Conservation (phyloP, 352 stramenopile species). For the Porosira glacialis region DNA sequence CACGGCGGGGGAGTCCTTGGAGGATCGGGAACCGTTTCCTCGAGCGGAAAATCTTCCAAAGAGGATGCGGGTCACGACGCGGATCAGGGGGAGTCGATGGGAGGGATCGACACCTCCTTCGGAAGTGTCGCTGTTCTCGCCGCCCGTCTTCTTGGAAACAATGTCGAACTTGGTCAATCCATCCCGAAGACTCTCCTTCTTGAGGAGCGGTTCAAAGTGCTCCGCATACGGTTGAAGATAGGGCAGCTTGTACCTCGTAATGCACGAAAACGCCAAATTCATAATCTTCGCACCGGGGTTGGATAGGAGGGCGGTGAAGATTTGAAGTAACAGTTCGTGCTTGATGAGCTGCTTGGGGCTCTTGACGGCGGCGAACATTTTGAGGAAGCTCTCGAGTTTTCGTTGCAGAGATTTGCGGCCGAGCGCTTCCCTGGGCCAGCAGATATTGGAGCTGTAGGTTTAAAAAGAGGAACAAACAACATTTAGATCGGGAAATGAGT, state of each 20-base stretch:
- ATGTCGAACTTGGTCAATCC: constrained; percentile 73
- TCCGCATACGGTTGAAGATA: constrained; percentile 68
- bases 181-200: constrained; percentile 70
- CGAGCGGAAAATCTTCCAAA: constrained; percentile 73
- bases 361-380: constrained; percentile 74
- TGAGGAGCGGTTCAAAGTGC: constrained; percentile 60
- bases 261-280: constrained; percentile 64
- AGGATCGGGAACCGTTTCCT: constrained; percentile 54
- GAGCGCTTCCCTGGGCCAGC: constrained; percentile 48
- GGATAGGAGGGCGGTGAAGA: constrained; percentile 69
- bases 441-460: constrained; percentile 3
- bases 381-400: constrained; percentile 69
- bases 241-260: constrained; percentile 74
- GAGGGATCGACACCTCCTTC: constrained; percentile 58
- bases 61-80: constrained; percentile 76
- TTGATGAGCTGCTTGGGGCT: constrained; percentile 78
- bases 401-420: constrained; percentile 58
- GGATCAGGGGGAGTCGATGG: constrained; percentile 63
- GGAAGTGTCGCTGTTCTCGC: constrained; percentile 38
- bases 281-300: constrained; percentile 66
- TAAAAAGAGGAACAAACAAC: constrained; percentile 2
- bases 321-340: constrained; percentile 61
- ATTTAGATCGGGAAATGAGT: constrained; percentile 7
- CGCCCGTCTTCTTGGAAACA: too few species aligned
- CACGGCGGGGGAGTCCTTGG: constrained; percentile 73